phyloP scores from a whole-genome alignment of 108 stramenopile species.

The Craspedostauros australis region DNA sequence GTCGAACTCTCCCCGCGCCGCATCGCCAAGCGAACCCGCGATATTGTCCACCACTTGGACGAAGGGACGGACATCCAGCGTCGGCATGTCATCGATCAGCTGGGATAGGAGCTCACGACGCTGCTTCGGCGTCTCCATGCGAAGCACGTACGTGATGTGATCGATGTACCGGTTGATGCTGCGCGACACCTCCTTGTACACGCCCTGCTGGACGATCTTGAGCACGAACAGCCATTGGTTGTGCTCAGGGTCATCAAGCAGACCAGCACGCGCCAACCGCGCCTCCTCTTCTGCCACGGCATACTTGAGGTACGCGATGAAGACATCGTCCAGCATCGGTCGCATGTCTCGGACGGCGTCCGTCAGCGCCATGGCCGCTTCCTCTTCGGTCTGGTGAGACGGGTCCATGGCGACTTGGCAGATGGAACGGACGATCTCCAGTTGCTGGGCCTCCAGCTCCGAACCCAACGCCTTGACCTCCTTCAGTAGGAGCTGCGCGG shows the following conservation, averaged over 20 bases:
- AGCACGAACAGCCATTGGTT: constrained; percentile 83
- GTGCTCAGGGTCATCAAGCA: constrained; percentile 79
- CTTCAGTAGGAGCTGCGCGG: constrained; percentile 68
- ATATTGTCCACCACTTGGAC: constrained; percentile 85
- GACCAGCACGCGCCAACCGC: constrained; percentile 56
- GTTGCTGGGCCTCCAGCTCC: constrained; percentile 72
- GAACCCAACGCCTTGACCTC: constrained; percentile 76
- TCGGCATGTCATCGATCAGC: constrained; percentile 80
- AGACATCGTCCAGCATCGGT: constrained; percentile 75
- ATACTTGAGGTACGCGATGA: constrained; percentile 85
- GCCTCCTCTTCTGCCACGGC: constrained; percentile 86
- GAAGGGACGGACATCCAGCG: constrained; percentile 85
- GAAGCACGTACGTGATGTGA: constrained; percentile 70
- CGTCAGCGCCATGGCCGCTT: constrained; percentile 69
- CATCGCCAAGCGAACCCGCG: constrained; percentile 68
- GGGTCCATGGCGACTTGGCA: constrained; percentile 91
- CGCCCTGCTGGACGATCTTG: constrained; percentile 84
- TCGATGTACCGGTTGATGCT: constrained; percentile 76
- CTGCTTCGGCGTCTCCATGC: constrained; percentile 77
- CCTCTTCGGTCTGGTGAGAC: constrained; percentile 65
- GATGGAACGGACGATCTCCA: constrained; percentile 80
- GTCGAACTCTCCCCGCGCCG: constrained; percentile 71
- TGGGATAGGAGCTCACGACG: constrained; percentile 50
- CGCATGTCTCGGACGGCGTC: constrained; percentile 85
- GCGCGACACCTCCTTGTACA: constrained; percentile 67